phyloP scores from a whole-genome alignment of 176 grass and related monocot genomes.

The Raddia distichophylla region DNA sequence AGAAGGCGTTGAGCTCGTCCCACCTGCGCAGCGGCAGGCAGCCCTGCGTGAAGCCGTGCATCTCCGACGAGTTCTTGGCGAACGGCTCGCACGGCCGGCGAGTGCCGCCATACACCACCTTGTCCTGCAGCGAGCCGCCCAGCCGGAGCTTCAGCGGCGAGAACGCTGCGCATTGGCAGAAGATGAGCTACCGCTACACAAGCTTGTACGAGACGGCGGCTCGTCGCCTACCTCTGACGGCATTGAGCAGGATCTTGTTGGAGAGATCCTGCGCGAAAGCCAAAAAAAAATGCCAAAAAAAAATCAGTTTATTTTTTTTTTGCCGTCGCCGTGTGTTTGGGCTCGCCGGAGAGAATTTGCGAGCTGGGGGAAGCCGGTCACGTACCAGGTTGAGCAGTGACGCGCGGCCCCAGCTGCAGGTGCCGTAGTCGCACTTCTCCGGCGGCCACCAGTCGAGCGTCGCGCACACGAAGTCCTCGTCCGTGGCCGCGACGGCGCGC shows the following conservation, averaged over 20 bases:
- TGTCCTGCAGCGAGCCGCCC: slow-evolving; percentile 73
- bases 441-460: slow-evolving; percentile 99
- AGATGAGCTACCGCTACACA: not conserved
- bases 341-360: not conserved
- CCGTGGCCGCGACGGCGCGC: slow-evolving; percentile 63
- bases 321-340: not conserved
- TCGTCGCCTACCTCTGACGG: slow-evolving; percentile 69
- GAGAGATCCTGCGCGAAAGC: slow-evolving; percentile 69
- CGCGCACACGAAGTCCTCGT: slow-evolving; percentile 84
- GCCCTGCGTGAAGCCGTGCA: slow-evolving; percentile 66
- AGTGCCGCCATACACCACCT: slow-evolving; percentile 48
- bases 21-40: slow-evolving; percentile 70
- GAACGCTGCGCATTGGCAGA: slow-evolving; percentile 52
- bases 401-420: slow-evolving; percentile 81
- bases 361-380: slow-evolving; percentile 18
- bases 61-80: slow-evolving; percentile 54
- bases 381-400: slow-evolving; percentile 77
- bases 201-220: not conserved
- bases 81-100: slow-evolving; percentile 50
- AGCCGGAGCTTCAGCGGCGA: slow-evolving; percentile 68
- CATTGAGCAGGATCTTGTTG: slow-evolving; percentile 79
- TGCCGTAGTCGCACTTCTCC: slow-evolving; percentile 97
- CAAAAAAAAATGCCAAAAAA: not conserved
- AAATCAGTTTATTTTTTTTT: not conserved
- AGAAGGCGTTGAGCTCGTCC: slow-evolving; percentile 86